Conservation (phyloP, 441 rosid species). For the Arabidopsis hybrid region DNA sequence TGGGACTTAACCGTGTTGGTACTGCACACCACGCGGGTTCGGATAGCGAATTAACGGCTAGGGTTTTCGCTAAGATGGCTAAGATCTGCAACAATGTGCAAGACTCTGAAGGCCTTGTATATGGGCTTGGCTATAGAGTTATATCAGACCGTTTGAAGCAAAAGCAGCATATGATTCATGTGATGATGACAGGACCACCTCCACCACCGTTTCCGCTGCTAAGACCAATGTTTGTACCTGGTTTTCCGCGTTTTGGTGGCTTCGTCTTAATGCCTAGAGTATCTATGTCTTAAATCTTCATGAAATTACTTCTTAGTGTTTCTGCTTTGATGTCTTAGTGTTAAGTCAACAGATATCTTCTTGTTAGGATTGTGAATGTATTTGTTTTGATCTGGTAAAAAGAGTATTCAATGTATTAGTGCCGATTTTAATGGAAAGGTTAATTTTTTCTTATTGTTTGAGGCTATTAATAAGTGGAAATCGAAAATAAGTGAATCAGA, state of each 20-base stretch:
- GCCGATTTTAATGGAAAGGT: not conserved
- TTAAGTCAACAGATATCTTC: not conserved
- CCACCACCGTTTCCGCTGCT: not conserved
- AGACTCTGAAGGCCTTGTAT: not conserved
- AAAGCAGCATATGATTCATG: too few species aligned
- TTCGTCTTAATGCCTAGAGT: not conserved
- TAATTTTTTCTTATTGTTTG: not conserved
- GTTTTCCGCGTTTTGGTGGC: not conserved
- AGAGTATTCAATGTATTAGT: not conserved
- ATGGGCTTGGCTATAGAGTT: slow-evolving; percentile 8
- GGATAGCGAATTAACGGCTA: slow-evolving; percentile 10
- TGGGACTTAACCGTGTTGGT: not conserved
- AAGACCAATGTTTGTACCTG: not conserved
- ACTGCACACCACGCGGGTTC: slow-evolving; percentile 26
- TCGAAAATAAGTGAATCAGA: too few species aligned
- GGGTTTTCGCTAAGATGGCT: slow-evolving; percentile 2
- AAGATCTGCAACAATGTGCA: not conserved
- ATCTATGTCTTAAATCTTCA: not conserved
- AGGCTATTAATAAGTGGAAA: too few species aligned
- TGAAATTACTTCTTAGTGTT: not conserved
- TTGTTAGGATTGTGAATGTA: not conserved
- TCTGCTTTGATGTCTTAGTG: not conserved
- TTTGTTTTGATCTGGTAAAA: not conserved
- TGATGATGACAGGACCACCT: not conserved
- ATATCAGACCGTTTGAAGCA: not conserved